These are phyloP conservation scores for Anthoceros angustus DNA, from an alignment of 225 moss, liverwort and hornwort genomes.

Conservation along the genomic window DNA sequence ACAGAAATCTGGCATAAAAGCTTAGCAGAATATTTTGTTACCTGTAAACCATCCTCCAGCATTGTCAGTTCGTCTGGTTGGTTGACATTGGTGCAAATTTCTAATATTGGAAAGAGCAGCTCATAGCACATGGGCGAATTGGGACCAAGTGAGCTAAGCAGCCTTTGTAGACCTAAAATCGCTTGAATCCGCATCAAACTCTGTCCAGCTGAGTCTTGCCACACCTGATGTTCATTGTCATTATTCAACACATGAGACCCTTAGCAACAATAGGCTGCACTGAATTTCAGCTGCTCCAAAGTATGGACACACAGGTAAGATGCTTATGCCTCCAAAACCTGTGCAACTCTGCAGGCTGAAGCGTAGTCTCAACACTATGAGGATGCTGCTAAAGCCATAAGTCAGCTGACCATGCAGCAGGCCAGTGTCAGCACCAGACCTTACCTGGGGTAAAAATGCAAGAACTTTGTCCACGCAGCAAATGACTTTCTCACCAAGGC, in stretches of 20 bases:
- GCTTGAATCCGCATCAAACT: constrained; percentile 96
- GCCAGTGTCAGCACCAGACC: constrained; percentile 7
- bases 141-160: constrained; percentile 76
- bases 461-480: constrained; percentile 88
- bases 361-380: not conserved
- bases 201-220: constrained; percentile 98
- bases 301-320: too few relatives aligned
- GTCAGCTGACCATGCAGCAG: not conserved
- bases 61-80: constrained; percentile 97
- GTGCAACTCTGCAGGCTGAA: not conserved
- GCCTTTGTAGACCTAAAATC: constrained; percentile 79
- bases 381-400: not conserved
- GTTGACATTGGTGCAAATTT: constrained; percentile 86
- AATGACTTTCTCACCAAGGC: constrained; percentile 88
- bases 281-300: too few relatives aligned
- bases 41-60: constrained; percentile 99
- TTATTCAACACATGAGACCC: not conserved
- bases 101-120: constrained; percentile 84
- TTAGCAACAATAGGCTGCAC: too few relatives aligned
- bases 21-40: constrained; percentile 10
- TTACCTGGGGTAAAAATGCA: constrained; percentile 79
- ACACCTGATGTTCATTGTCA: constrained; percentile 36
- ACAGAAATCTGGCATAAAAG: not conserved
- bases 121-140: constrained; percentile 92
- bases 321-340: not conserved